These are phyloP conservation scores for Neodidymelliopsis sp. DNA, from an alignment of 2,329 filamentous ascomycete species.

Conservation along the genomic window DNA sequence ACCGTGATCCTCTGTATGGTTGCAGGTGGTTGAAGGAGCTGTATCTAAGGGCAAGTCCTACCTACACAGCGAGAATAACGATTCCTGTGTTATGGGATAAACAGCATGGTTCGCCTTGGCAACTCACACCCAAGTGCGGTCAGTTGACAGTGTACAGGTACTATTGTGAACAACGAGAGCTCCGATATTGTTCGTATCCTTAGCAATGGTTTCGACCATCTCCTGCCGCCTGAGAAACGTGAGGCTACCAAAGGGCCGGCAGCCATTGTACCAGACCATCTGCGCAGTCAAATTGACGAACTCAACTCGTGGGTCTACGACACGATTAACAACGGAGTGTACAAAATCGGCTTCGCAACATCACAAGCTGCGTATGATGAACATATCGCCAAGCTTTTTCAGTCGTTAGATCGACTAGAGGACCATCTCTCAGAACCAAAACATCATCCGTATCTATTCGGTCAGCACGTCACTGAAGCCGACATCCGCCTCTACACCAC, in stretches of 20 bases:
- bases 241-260: constrained; percentile 62
- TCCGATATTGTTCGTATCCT: constrained; percentile 46
- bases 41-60: constrained; percentile 73
- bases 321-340: constrained; percentile 63
- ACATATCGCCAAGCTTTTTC: constrained; percentile 75
- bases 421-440: constrained; percentile 65
- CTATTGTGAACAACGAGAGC: constrained; percentile 48
- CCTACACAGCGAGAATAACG: constrained; percentile 67
- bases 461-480: constrained; percentile 61
- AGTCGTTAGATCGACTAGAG: constrained; percentile 79
- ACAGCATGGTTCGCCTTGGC: constrained; percentile 52
- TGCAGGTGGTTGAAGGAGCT: constrained; percentile 63
- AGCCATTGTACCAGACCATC: constrained; percentile 70
- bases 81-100: constrained; percentile 81
- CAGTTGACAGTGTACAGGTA: constrained; percentile 29
- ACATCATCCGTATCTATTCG: constrained; percentile 75
- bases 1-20: constrained; percentile 40
- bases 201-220: constrained; percentile 41
- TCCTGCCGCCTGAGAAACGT: constrained; percentile 58
- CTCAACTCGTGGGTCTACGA: constrained; percentile 83
- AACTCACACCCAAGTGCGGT: rapidly evolving
- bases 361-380: constrained; percentile 83
- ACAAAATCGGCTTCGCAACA: constrained; percentile 78
- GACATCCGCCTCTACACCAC: constrained; percentile 62
- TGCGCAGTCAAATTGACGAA: constrained; percentile 76